These are phyloP conservation scores for Daldinia caldariorum DNA, from an alignment of 495 filamentous ascomycete species.

Conservation along the genomic window DNA sequence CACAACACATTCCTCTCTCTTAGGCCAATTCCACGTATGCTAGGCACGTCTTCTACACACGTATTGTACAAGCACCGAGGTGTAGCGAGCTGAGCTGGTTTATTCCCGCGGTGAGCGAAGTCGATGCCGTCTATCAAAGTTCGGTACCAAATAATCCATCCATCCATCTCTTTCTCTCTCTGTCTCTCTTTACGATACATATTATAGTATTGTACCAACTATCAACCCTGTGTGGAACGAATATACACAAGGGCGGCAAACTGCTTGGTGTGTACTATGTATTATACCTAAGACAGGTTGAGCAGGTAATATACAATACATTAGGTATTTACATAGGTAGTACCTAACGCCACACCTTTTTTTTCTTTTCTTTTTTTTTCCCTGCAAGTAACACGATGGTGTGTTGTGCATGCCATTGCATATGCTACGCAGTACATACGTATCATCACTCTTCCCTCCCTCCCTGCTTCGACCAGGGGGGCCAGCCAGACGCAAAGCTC, in stretches of 20 bases:
- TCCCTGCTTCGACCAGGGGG: not conserved
- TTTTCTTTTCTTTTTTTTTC: not conserved
- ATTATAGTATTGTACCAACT: not conserved
- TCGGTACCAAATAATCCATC: not conserved
- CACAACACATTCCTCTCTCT: constrained; percentile 1
- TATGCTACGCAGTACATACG: constrained; percentile 11
- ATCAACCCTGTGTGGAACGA: not conserved
- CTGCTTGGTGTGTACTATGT: too few relatives aligned
- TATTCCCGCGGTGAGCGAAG: constrained; percentile 4
- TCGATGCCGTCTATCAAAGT: not conserved
- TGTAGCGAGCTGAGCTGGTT: not conserved
- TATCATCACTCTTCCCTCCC: constrained; percentile 1
- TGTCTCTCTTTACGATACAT: not conserved
- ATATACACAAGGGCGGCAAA: not conserved
- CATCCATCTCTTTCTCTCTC: too few relatives aligned
- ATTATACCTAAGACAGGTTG: not conserved
- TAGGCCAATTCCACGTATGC: not conserved
- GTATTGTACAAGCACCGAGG: constrained; percentile 1
- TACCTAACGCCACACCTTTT: too few relatives aligned
- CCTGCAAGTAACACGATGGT: constrained; percentile 15
- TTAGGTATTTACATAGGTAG: too few relatives aligned
- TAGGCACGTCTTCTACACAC: not conserved
- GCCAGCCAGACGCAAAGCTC: too few relatives aligned
- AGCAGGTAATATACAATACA: not conserved
- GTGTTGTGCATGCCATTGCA: not conserved